These are phyloP conservation scores for Rosa hybrid DNA, from an alignment of 331 rosid genomes.

Conservation along the genomic window DNA sequence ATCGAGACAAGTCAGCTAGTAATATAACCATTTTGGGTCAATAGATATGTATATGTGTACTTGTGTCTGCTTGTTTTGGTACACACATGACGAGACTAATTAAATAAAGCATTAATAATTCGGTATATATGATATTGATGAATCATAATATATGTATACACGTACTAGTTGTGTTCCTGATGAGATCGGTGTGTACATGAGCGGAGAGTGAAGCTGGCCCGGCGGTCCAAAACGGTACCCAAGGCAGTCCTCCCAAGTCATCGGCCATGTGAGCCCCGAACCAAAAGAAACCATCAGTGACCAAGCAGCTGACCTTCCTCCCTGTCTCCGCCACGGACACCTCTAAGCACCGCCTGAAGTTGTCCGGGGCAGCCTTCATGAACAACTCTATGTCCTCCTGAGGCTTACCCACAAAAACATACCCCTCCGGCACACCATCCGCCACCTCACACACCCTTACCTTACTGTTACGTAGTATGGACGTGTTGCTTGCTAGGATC, in stretches of 20 bases:
- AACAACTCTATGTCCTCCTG: conserved; percentile 36
- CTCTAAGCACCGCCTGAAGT: conserved; percentile 13
- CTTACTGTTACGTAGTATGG: neutral
- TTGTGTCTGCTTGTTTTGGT: neutral
- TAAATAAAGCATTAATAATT: neutral
- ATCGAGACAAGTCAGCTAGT: neutral
- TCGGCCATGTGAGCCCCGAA: conserved; percentile 29
- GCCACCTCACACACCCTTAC: conserved; percentile 18
- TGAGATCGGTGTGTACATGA: conserved; percentile 31
- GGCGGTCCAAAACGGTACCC: conserved; percentile 35
- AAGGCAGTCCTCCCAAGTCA: conserved; percentile 27
- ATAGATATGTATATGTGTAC: no score
- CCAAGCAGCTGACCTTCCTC: conserved; percentile 25
- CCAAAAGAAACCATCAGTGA: conserved; percentile 39
- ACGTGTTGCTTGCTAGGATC: neutral
- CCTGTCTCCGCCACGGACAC: conserved; percentile 25
- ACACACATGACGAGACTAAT: neutral
- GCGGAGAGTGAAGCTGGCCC: conserved; percentile 26
- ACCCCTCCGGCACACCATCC: conserved; percentile 33
- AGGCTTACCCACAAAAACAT: conserved; percentile 21
- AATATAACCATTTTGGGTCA: neutral
- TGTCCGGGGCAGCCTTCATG: conserved; percentile 27
- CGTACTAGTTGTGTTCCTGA: conserved; percentile 13
- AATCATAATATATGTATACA: neutral
- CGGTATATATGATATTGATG: neutral